Evolutionary conservation across 2,329 filamentous ascomycete species (phyloP).

Genomic region (Tolypocladium nubicola): DNA sequence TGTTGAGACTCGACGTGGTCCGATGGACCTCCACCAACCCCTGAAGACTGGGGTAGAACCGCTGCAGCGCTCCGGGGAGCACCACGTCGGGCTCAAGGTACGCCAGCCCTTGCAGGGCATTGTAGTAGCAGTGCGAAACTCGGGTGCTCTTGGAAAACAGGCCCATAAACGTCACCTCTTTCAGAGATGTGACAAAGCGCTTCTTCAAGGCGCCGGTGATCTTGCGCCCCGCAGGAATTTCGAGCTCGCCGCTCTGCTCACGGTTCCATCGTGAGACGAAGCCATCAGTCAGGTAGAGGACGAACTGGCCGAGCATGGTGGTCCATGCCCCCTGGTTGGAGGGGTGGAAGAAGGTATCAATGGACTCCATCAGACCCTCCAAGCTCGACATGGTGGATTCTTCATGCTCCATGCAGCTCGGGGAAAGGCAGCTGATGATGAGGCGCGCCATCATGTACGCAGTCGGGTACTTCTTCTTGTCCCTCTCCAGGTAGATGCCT

Average conservation of each 20-base stretch:
- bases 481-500: constrained; percentile 79
- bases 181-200: constrained; percentile 79
- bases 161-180: constrained; percentile 95
- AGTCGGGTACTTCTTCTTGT: constrained; percentile 85
- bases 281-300: constrained; percentile 87
- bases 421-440: constrained; percentile 88
- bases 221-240: constrained; percentile 67
- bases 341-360: constrained; percentile 97
- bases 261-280: constrained; percentile 98
- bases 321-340: constrained; percentile 94
- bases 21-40: constrained; percentile 94
- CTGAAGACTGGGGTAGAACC: constrained; percentile 95
- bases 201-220: constrained; percentile 74
- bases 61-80: constrained; percentile 82
- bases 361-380: constrained; percentile 84
- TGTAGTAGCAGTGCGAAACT: constrained; percentile 84
- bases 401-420: constrained; percentile 63
- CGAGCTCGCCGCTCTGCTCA: constrained; percentile 85
- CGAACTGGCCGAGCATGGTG: constrained; percentile 76
- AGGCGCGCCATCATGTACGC: constrained; percentile 87
- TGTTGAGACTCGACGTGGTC: constrained; percentile 85
- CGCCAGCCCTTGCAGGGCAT: constrained; percentile 77
- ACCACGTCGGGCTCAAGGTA: constrained; percentile 88
- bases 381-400: constrained; percentile 76
- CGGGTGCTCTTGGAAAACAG: constrained; percentile 93